These are phyloP conservation scores for Microcera coccophila DNA, from an alignment of 2,329 filamentous ascomycete genomes.

Conservation along the genomic window DNA sequence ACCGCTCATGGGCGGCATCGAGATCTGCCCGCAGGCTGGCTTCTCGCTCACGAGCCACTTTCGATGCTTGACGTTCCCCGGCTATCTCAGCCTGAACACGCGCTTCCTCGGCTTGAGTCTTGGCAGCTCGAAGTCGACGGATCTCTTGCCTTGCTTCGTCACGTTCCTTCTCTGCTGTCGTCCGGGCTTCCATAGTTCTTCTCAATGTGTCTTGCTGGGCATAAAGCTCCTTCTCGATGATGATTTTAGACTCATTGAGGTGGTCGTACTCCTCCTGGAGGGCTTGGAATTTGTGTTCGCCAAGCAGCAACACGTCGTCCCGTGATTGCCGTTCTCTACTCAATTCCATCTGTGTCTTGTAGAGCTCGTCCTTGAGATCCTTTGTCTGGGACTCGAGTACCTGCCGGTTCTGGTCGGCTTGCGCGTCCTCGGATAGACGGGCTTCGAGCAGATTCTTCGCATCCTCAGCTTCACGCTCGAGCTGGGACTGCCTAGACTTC, in stretches of 20 bases:
- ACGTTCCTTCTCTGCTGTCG: conserved; percentile 77
- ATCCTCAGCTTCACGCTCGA: conserved; percentile 85
- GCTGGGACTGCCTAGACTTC: conserved; percentile 75
- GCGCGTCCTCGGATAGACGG: conserved; percentile 82
- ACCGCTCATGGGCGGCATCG: conserved; percentile 69
- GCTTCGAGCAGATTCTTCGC: conserved; percentile 82
- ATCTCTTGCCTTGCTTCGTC: conserved; percentile 87
- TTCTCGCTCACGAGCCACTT: conserved; percentile 76
- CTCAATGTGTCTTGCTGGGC: conserved; percentile 88
- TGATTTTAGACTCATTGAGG: conserved; percentile 92
- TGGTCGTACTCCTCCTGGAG: conserved; percentile 81
- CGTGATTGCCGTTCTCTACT: conserved; percentile 89
- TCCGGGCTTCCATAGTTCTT: conserved; percentile 75
- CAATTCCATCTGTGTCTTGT: conserved; percentile 79
- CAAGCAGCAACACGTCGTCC: conserved; percentile 86
- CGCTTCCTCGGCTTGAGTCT: conserved; percentile 79
- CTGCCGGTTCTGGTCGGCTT: conserved; percentile 75
- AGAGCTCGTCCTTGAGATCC: conserved; percentile 81
- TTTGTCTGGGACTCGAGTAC: conserved; percentile 83
- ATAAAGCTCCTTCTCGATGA: conserved; percentile 96
- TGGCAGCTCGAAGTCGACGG: conserved; percentile 75
- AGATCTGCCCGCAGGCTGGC: conserved; percentile 73
- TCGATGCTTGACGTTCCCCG: conserved; percentile 74
- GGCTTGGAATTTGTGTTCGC: conserved; percentile 80
- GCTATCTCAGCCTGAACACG: conserved; percentile 76